Percentiles rank a stretch among this genome's conserved stretches.
Evolutionary conservation across 495 filamentous ascomycete species (phyloP).

Genomic region (Astrothelium macrocarpum): DNA sequence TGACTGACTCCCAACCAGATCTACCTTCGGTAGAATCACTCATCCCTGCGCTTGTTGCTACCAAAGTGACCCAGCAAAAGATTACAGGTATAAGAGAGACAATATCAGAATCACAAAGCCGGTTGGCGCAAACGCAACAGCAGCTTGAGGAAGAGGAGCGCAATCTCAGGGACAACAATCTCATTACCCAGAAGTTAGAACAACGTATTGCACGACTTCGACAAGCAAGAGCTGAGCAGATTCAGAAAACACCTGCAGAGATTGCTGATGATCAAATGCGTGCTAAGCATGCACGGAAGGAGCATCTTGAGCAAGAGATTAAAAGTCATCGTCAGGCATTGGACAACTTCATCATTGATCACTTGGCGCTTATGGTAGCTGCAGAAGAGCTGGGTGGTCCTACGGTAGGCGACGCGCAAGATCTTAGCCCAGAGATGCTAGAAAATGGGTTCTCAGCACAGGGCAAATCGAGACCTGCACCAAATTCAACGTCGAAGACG

Average conservation of each 20-base stretch:
- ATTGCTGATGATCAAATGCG: constrained; percentile 49
- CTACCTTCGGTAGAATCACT: constrained; percentile 57
- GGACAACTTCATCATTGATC: constrained; percentile 61
- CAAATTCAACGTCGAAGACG: constrained; percentile 31
- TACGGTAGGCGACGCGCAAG: constrained; percentile 63
- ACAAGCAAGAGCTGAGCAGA: constrained; percentile 41
- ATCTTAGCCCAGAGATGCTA: constrained; percentile 50
- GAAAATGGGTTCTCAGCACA: constrained; percentile 62
- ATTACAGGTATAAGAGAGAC: constrained; percentile 54
- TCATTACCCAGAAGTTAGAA: constrained; percentile 45
- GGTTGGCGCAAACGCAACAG: constrained; percentile 43
- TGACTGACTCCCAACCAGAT: constrained; percentile 49
- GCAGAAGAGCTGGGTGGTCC: constrained; percentile 82
- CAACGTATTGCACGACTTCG: constrained; percentile 49
- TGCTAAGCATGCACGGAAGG: constrained; percentile 49
- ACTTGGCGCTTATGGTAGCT: constrained; percentile 70
- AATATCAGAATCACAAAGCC: constrained; percentile 43
- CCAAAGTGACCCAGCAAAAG: constrained; percentile 52
- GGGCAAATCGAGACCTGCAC: constrained; percentile 52
- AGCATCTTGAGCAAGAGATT: constrained; percentile 46
- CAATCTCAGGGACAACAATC: constrained; percentile 49
- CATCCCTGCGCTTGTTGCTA: constrained; percentile 60
- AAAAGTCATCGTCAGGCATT: constrained; percentile 50
- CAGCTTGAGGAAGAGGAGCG: constrained; percentile 50
- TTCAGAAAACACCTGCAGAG: constrained; percentile 49